Evolutionary conservation across 2,329 filamentous ascomycete genomes (phyloP), one percentile per base, ranked within the genome.

Genomic region (Fusarium verrucosum): DNA sequence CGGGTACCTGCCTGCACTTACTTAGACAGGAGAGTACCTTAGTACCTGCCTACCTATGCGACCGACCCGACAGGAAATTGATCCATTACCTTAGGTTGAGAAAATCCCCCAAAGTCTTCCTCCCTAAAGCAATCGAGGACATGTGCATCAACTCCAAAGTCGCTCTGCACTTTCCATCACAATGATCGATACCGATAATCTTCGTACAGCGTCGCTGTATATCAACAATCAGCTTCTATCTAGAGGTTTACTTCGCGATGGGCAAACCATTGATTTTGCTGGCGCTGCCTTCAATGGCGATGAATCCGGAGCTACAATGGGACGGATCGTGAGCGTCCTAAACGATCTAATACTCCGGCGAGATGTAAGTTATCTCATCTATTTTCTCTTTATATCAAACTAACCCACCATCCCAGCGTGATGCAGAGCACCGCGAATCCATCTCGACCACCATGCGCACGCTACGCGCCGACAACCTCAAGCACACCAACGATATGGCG

Each of bases 271-370:
- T 77, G 89, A 97, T 76, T 99, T 99, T 76, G 88, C 91, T 59
- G 82, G 87, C 62, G 89, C 91, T 10, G 86, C 86, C 6, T 62
- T 56, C 50, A 82, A 84, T 17, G 86, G 85, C 17, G 82, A 86
- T 33, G 84, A 82, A 37, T 74, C 76, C 22, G 62, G 72, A 4
- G 86, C 85, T 46, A 91, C 91, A 17, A 94, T 95, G 88, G 90
- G 91, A 19, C 87, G 88, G 67, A 89, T 98, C 70, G 97, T 99
- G 79, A 91, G 94, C 74, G 85, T 99, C 22, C 88, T 99, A 44
- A 97, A 99, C 77, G 95, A 99, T 74, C 79, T 99, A 69, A 92
- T 99, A 58, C 77, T 97, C 59, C 87, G 94, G 68, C 87, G 94
- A 81, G 95, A 99, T 76, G 92, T 96, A 81, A 41, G 76, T 62